Evolutionary conservation across 192 early-diverging fungal genomes (phyloP), one percentile per base, ranked within the genome.

Genomic region (Geranomyces michiganensis): DNA sequence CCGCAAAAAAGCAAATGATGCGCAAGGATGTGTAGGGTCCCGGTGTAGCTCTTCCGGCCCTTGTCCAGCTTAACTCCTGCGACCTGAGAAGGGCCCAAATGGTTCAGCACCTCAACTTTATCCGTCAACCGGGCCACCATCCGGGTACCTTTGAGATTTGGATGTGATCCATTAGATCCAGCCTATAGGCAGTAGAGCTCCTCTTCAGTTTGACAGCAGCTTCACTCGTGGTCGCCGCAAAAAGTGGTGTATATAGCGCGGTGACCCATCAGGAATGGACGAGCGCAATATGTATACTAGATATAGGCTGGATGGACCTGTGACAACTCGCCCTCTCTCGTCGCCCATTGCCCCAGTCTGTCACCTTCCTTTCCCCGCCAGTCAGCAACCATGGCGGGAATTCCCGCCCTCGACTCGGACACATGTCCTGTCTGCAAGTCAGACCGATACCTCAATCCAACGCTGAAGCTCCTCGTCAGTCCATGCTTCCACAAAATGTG

Each of bases 401-500:
- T 53, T 7, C 51, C 51, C 19, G 24, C 51, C 3, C 29, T 74
- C 36, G 66, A 74, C 69, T 55, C 64, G 48, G 81, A 83, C 56
- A 70, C 49, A 22, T 83, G 81, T 62, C 81, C 78, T 33, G 90
- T 95, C 21, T 98, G 94, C 78, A 88, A 90, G 66, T 91, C 89
- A 60, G 87, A 90, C 55, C 84, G 91, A 70, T 97, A 95, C 78
- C 82, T 98, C 45, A 94, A 92, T 64, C 90, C 90, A 26, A 84
- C 84, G 67, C 88, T 98, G 85, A 91, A 89, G 75, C 85, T 98
- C 32, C 82, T 95, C n/a, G 94, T 96, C 24, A 89, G 91, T 41
- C 92, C 93, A 13, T 98, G 96, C 78, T 96, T 93, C 77, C 95
- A 98, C 84, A 94, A 92, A 76, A 93, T 98, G 94, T 92, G 81